Evolutionary conservation across 805 yeast genomes (phyloP).

Genomic region (Hanseniaspora taiwanica): DNA sequence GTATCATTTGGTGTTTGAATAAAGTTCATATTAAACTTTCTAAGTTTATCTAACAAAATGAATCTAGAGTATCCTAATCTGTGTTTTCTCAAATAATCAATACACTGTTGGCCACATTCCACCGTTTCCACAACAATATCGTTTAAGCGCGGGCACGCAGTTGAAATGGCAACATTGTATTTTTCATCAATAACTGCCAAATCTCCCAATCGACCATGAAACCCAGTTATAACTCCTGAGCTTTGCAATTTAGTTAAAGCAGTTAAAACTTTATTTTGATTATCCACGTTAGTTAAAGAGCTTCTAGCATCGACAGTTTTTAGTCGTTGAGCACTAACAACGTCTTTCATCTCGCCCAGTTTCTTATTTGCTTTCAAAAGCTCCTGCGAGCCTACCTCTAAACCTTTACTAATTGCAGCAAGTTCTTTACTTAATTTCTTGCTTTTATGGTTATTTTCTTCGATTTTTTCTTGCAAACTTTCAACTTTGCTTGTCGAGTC

Average conservation of each 20-base stretch:
- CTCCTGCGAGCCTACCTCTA: conserved; percentile 44
- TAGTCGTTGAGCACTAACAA: conserved; percentile 42
- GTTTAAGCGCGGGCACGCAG: conserved; percentile 84
- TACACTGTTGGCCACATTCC: conserved; percentile 60
- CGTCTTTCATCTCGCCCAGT: conserved; percentile 40
- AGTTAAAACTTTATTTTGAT: conserved; percentile 59
- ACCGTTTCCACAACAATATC: conserved; percentile 84
- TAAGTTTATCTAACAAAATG: conserved; percentile 62
- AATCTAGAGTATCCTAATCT: conserved; percentile 83
- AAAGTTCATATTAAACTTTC: conserved; percentile 42
- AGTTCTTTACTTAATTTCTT: conserved; percentile 35
- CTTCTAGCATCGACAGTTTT: conserved; percentile 53
- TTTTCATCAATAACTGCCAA: conserved; percentile 80
- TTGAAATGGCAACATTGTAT: conserved; percentile 87
- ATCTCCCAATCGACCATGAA: conserved; percentile 84
- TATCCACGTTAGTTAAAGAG: conserved; percentile 42
- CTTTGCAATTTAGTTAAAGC: conserved; percentile 57
- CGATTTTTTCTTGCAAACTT: conserved; percentile 36
- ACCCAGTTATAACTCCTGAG: conserved; percentile 74
- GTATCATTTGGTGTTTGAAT: conserved; percentile 63
- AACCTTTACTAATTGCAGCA: conserved; percentile 38
- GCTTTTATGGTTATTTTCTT: conserved; percentile 35
- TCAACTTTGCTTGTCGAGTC: conserved; percentile 31
- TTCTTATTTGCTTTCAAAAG: conserved; percentile 34
- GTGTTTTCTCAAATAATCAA: conserved; percentile 70